Percentiles rank a stretch among this genome's conserved stretches.
These are phyloP conservation scores for Auricularia sp. DNA, from an alignment of 768 basidiomycete genomes.

Conservation along the genomic window DNA sequence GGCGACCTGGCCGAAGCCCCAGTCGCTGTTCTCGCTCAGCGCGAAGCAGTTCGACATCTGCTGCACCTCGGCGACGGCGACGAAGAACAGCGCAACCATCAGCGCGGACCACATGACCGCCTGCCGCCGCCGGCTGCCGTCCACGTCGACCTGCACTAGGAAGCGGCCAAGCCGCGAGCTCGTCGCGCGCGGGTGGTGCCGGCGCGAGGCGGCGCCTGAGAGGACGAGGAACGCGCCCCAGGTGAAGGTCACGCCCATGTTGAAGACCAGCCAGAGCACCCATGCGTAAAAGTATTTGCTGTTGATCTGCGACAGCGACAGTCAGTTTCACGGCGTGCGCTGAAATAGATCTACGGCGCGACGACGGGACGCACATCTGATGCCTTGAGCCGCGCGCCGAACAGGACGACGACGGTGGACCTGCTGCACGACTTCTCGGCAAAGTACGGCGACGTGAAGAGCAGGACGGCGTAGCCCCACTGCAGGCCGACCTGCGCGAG, in stretches of 20 bases:
- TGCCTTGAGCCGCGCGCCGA: constrained; percentile 5
- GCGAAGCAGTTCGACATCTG: background rate
- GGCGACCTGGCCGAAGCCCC: constrained; percentile 1
- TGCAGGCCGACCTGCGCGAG: constrained; percentile 7
- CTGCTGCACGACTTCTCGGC: constrained; percentile 7
- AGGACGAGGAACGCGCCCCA: constrained; percentile 7
- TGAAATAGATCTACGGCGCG: background rate
- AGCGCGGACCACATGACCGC: background rate
- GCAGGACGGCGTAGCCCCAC: constrained; percentile 8
- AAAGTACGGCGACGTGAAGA: constrained; percentile 9
- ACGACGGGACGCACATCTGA: background rate
- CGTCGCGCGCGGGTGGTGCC: background rate
- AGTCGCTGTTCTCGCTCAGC: background rate
- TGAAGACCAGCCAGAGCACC: constrained; percentile 9
- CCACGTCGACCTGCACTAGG: background rate
- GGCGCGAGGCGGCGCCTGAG: constrained; percentile 4
- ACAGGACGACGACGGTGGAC: constrained; percentile 5
- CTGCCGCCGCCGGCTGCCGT: constrained; percentile 2
- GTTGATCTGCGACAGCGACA: constrained; percentile 4
- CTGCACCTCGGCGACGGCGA: background rate
- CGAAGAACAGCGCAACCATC: background rate
- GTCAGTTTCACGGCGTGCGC: background rate
- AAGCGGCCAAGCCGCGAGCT: background rate
- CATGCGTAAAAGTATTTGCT: constrained; percentile 3
- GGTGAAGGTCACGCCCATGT: constrained; percentile 3